Evolutionary conservation across 495 filamentous ascomycete genomes (phyloP).

Genomic region (Daldinia bambusicola): DNA sequence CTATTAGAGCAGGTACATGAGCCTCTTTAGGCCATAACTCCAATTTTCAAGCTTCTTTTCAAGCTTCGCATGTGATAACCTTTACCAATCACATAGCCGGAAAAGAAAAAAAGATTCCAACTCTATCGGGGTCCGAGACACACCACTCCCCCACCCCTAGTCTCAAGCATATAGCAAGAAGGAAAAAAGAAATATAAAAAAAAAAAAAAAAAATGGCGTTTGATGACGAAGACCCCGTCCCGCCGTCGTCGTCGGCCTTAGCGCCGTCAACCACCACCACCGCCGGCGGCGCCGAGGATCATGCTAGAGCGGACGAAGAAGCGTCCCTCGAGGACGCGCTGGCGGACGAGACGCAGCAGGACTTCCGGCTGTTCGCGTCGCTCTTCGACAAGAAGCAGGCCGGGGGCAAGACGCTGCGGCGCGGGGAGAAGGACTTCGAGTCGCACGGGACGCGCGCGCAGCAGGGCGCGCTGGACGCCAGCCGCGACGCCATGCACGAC

Average conservation of each 20-base stretch:
- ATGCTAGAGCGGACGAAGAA: slow-evolving; percentile 34
- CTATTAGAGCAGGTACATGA: background rate
- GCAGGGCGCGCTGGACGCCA: slow-evolving; percentile 76
- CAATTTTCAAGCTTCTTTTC: too few relatives aligned
- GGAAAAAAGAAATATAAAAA: too few relatives aligned
- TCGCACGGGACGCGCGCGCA: slow-evolving; percentile 87
- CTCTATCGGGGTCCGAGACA: background rate
- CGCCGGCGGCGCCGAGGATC: too few relatives aligned
- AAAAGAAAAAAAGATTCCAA: background rate
- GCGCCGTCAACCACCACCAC: background rate
- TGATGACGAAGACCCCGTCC: slow-evolving; percentile 58
- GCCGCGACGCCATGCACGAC: slow-evolving; percentile 89
- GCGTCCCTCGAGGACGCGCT: slow-evolving; percentile 60
- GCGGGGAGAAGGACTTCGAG: slow-evolving; percentile 96
- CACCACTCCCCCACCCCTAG: slow-evolving; percentile 1
- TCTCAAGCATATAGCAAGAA: background rate
- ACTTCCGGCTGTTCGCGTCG: slow-evolving; percentile 80
- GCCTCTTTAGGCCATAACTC: background rate
- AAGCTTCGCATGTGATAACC: slow-evolving; percentile 15
- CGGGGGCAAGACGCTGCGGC: slow-evolving; percentile 57
- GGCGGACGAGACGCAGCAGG: slow-evolving; percentile 84
- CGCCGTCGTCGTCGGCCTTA: slow-evolving; percentile 20
- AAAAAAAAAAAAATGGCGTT: slow-evolving; percentile 47
- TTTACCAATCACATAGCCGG: background rate
- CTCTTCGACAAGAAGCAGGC: slow-evolving; percentile 59